A percentile compares a stretch with the other conserved stretches of the same genome.
Conservation (phyloP, 345 rosid genomes). For the Corymbia maculata region DNA sequence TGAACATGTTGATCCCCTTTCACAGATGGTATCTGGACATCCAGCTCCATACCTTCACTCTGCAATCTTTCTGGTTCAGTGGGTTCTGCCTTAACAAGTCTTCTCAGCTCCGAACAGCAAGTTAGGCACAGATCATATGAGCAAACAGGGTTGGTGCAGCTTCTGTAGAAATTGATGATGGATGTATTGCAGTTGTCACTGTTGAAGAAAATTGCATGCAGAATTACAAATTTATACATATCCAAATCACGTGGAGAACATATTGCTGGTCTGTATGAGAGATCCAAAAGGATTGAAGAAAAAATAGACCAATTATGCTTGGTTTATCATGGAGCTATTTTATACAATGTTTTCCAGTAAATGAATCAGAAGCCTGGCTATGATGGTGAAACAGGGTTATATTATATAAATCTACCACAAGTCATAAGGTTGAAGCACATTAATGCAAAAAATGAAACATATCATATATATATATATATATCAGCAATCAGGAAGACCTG, state of each 20-base stretch:
- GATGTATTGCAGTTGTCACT: slow-evolving; percentile 54
- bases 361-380: background rate
- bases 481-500: background rate
- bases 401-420: background rate
- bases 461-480: background rate
- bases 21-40: slow-evolving; percentile 3
- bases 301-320: background rate
- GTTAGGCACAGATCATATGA: slow-evolving; percentile 47
- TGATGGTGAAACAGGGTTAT: background rate
- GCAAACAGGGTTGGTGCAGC: slow-evolving; percentile 28
- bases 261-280: background rate
- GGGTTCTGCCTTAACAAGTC: slow-evolving; percentile 8
- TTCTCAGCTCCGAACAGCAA: slow-evolving; percentile 40
- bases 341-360: background rate
- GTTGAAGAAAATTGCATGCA: slow-evolving; percentile 4
- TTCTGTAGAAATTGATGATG: slow-evolving; percentile 38
- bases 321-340: background rate
- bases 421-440: background rate
- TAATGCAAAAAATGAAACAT: background rate
- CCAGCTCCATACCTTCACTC: background rate
- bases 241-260: background rate
- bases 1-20: background rate
- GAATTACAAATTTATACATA: background rate
- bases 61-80: slow-evolving; percentile 7
- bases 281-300: background rate